A percentile compares a stretch with the other conserved stretches of the same genome.
Evolutionary conservation across 2,329 filamentous ascomycete genomes (phyloP).

Genomic region (Colletotrichum spaethianum): DNA sequence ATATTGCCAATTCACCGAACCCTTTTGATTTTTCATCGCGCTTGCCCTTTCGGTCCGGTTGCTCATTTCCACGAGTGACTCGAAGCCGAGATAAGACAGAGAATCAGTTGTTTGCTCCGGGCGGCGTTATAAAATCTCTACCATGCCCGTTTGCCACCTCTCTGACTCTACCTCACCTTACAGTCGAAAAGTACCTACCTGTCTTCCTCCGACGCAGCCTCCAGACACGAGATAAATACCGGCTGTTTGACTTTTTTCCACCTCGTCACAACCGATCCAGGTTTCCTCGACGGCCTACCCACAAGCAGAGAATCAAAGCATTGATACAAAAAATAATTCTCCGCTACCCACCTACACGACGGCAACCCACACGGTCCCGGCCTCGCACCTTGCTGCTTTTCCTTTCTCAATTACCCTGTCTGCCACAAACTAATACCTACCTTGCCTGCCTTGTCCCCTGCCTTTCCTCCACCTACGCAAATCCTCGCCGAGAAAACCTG

Average conservation of each 20-base stretch:
- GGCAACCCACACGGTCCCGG: constrained; percentile 4
- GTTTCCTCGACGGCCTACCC: constrained; percentile 1
- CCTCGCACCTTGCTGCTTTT: constrained; percentile 2
- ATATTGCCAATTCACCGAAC: constrained; percentile 2
- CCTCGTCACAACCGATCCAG: not conserved
- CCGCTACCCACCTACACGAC: not conserved
- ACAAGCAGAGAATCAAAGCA: not conserved
- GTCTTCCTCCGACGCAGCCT: not conserved
- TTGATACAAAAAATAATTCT: not conserved
- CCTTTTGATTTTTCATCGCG: constrained; percentile 8
- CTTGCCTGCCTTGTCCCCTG: not conserved
- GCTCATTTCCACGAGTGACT: constrained; percentile 12
- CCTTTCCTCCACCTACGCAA: not conserved
- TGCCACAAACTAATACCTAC: constrained; percentile 1
- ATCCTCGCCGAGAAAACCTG: constrained; percentile 12
- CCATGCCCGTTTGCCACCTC: constrained; percentile 20
- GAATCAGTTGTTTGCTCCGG: not conserved
- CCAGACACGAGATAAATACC: not conserved
- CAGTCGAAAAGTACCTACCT: not conserved
- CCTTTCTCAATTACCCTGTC: constrained; percentile 11
- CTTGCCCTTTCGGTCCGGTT: constrained; percentile 2
- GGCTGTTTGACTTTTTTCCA: not conserved
- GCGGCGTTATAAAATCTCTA: constrained; percentile 28
- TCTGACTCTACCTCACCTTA: constrained; percentile 13
- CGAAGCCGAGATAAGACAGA: not conserved